Base-by-base conservation (phyloP, 1,139 yeast species). In the Scheffersomyces quercinus region DNA sequence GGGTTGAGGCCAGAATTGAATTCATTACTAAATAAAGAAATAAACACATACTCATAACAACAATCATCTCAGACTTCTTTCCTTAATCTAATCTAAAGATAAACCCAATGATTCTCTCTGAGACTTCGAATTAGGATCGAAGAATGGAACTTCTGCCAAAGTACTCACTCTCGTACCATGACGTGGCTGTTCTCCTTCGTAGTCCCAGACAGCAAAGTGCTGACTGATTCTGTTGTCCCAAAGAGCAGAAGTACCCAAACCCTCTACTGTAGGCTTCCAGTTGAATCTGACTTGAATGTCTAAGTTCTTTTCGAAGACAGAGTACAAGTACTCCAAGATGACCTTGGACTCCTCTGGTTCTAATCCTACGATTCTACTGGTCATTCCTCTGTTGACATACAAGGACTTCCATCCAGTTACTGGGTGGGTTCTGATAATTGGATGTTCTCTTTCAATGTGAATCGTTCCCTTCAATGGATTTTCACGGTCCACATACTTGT, bases 91-190 rank as follows among this genome's bases (percentile, higher is more conserved):
- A 38, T 38, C 36, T 12, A 62, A 58, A 6, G 68, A 54, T 47
- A 73, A 60, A 1, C 79, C 79, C 41, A 78, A 61, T 3, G 81
- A 70, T 52, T 78, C 77, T 56, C 83, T 70, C 56, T 79, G 82
- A 29, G 82, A 72, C 55, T 73, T 73, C 14, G 82, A 74, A 15
- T 64, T 54, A 13, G 73, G 68, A 52, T 79, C 82, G 56, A 73
- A 79, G 60, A 45, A 73, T 24, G 83, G 83, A 33, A 62, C 60
- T 48, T 79, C 84, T 36, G 81, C 83, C 50, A 80, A 68, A 2
- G 82, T 67, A 4, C 81, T 77, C 15, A 79, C 83, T 56, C 85
- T 69, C 14, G 80, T 77, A 29, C 83, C 84, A 49, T 77, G 83
- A 57, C 84, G 68, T 29, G 76, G 67, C 40, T 70, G 75, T 38